These are phyloP conservation scores for Filosporella fistucella DNA, from an alignment of 495 filamentous ascomycete genomes.

Conservation along the genomic window DNA sequence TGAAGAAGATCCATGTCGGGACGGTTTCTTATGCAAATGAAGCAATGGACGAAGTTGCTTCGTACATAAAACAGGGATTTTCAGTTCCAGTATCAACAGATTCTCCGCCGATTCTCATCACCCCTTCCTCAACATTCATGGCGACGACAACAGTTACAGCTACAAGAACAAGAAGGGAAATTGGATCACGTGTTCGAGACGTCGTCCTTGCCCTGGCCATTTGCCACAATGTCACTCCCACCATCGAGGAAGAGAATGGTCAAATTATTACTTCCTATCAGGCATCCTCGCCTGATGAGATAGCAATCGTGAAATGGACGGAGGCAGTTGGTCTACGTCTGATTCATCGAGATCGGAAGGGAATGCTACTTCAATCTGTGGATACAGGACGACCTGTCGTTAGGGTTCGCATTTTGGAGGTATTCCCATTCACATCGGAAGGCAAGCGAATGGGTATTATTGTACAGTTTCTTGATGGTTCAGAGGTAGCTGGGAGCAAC, in stretches of 20 bases:
- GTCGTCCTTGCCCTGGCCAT: conserved; percentile 86
- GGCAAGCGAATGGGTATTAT: conserved; percentile 99
- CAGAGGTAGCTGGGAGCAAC: conserved; percentile 33
- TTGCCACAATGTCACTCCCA: conserved; percentile 97
- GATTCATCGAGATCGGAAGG: conserved; percentile 78
- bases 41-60: conserved; percentile 93
- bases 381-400: conserved; percentile 73
- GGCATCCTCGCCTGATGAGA: conserved; percentile 95
- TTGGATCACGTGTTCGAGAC: conserved; percentile 87
- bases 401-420: conserved; percentile 82
- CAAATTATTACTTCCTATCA: conserved; percentile 81
- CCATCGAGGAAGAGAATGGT: conserved; percentile 76
- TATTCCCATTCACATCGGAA: conserved; percentile 97
- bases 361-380: conserved; percentile 75
- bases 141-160: conserved; percentile 53
- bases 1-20: conserved; percentile 97
- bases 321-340: conserved; percentile 88
- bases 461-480: conserved; percentile 67
- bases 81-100: conserved; percentile 33
- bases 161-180: conserved; percentile 84
- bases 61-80: conserved; percentile 82
- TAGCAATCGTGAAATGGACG: conserved; percentile 95
- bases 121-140: conserved; percentile 65
- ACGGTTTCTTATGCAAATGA: conserved; percentile 98
- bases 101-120: conserved; percentile 47